Conservation (phyloP, 257 asterid genomes). For the Buddleja alternifolia region DNA sequence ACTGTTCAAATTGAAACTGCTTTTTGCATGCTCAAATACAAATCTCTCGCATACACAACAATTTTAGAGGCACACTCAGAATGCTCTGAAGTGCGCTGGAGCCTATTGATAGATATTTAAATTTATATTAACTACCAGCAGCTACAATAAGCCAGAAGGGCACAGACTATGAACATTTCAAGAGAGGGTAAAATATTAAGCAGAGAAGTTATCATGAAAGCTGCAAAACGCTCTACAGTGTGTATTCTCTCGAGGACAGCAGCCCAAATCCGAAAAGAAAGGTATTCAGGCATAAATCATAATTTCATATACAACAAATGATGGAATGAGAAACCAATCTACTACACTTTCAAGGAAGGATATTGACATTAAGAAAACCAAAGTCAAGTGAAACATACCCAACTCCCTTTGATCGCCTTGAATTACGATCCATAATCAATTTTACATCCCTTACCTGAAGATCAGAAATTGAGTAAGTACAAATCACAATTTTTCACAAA, state of each 20-base stretch:
- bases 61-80: not conserved
- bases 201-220: not conserved
- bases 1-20: not conserved
- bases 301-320: not conserved
- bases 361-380: not conserved
- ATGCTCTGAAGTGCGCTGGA: not conserved
- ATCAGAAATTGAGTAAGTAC: constrained; percentile 13
- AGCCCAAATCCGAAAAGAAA: constrained; percentile 14
- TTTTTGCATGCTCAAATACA: not conserved
- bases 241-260: constrained; percentile 11
- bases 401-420: constrained; percentile 98
- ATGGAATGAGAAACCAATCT: constrained; percentile 13
- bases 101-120: not conserved
- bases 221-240: not conserved
- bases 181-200: not conserved
- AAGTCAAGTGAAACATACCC: constrained; percentile 64
- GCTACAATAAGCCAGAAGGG: not conserved
- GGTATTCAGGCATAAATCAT: not conserved
- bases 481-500: not conserved
- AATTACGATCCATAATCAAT: constrained; percentile 94
- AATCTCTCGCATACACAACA: not conserved
- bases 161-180: not conserved
- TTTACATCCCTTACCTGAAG: constrained; percentile 95
- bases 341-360: not conserved
- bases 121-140: not conserved